Conservation (phyloP, 2,329 filamentous ascomycete genomes). For the Aspergillus fumigatus region DNA sequence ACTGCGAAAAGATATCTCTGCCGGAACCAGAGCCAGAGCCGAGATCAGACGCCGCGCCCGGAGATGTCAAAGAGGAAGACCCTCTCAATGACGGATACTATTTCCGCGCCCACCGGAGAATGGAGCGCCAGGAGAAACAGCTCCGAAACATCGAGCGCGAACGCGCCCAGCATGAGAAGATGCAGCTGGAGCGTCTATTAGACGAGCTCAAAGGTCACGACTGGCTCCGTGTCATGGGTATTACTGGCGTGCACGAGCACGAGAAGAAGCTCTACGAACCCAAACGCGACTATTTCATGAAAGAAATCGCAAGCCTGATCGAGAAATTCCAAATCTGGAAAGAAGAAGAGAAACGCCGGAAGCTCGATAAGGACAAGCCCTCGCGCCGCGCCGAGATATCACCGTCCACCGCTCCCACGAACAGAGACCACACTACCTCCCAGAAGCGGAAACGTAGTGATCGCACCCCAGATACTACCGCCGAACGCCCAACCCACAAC, state of each 20-base stretch:
- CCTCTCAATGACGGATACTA: constrained; percentile 55
- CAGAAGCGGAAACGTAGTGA: constrained; percentile 27
- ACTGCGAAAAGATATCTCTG: constrained; percentile 29
- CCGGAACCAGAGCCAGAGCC: constrained; percentile 5
- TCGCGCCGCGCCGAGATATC: constrained; percentile 4
- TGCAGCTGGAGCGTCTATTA: constrained; percentile 62
- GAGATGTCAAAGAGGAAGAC: constrained; percentile 36
- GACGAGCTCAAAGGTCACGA: constrained; percentile 85
- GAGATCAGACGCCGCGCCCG: constrained; percentile 13
- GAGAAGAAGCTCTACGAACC: constrained; percentile 84
- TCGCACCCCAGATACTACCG: constrained; percentile 5
- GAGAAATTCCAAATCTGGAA: constrained; percentile 87
- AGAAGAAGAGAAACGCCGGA: constrained; percentile 79
- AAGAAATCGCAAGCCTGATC: constrained; percentile 73
- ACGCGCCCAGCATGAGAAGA: constrained; percentile 62
- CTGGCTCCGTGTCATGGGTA: constrained; percentile 88
- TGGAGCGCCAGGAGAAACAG: constrained; percentile 63
- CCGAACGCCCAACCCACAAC: neutral
- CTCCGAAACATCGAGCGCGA: constrained; percentile 65
- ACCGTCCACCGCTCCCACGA: constrained; percentile 24
- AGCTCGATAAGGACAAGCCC: constrained; percentile 66
- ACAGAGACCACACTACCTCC: constrained; percentile 40
- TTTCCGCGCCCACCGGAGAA: constrained; percentile 55
- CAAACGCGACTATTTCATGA: constrained; percentile 78
- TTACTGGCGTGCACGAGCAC: constrained; percentile 76